Conservation (phyloP, 116 monocot genomes). For the Zostera marina region DNA sequence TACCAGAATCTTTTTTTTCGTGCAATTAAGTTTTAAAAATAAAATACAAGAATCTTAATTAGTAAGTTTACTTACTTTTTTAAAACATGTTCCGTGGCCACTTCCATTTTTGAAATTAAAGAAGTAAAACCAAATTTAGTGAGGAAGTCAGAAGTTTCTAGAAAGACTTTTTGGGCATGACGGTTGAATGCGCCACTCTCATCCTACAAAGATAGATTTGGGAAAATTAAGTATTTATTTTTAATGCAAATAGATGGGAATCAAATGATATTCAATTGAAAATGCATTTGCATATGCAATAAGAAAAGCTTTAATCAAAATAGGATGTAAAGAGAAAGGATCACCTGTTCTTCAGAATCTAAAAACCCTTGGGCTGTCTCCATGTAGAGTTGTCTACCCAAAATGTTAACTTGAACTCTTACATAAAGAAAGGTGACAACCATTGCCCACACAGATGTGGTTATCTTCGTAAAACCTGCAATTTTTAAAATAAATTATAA, state of each 20-base stretch:
- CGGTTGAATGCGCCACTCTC: conserved; percentile 33
- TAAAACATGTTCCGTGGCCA: conserved; percentile 40
- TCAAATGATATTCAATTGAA: background rate
- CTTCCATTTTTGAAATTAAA: conserved; percentile 55
- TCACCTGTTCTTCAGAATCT: conserved; percentile 29
- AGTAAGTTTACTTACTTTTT: conserved; percentile 40
- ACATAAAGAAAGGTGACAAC: conserved; percentile 62
- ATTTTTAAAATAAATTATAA: no score
- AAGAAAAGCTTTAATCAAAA: background rate
- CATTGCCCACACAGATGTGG: conserved; percentile 71
- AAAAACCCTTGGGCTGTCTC: conserved; percentile 49
- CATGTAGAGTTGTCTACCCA: conserved; percentile 79
- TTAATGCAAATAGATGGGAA: background rate
- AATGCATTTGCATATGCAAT: background rate
- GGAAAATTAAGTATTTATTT: background rate
- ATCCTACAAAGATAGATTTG: conserved; percentile 23
- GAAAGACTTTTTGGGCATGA: conserved; percentile 57
- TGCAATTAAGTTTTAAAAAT: background rate
- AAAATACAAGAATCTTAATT: background rate
- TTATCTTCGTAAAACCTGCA: conserved; percentile 61
- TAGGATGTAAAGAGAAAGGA: background rate
- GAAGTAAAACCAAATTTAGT: conserved; percentile 42
- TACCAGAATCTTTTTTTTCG: background rate
- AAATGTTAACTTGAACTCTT: conserved; percentile 65
- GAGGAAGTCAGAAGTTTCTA: conserved; percentile 79